Conservation (phyloP, 306 rosid species). For the Fragaria nilgerrensis region DNA sequence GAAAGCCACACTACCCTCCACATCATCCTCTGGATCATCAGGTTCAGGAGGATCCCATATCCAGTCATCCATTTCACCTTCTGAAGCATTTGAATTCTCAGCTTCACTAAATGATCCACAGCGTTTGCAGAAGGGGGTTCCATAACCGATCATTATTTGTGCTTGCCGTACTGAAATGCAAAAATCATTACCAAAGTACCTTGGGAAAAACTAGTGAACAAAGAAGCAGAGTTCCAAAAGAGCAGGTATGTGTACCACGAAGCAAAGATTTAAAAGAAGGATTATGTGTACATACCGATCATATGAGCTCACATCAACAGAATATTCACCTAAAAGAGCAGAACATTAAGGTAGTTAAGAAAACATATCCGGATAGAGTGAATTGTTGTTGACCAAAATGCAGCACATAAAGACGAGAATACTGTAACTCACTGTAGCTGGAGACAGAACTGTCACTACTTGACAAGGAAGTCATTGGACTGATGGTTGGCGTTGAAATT, state of each 20-base stretch:
- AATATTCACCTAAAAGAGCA: constrained; percentile 71
- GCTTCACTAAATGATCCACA: constrained; percentile 27
- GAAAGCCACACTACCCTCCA: constrained; percentile 64
- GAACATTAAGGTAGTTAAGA: constrained; percentile 25
- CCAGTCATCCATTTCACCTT: constrained; percentile 47
- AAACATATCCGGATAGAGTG: constrained; percentile 10
- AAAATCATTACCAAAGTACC: constrained; percentile 26
- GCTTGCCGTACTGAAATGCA: constrained; percentile 4
- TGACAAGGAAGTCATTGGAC: constrained; percentile 59
- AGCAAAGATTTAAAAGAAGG: constrained; percentile 6
- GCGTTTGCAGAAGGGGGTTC: constrained; percentile 29
- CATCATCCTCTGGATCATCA: constrained; percentile 68
- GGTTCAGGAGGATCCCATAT: constrained; percentile 92
- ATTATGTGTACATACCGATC: constrained; percentile 45
- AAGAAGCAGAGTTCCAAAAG: constrained; percentile 4
- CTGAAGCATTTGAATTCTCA: constrained; percentile 40
- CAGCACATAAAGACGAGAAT: constrained; percentile 10
- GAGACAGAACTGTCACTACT: constrained; percentile 74
- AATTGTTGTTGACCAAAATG: constrained; percentile 12
- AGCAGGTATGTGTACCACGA: constrained; percentile 6
- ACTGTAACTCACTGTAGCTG: constrained; percentile 52
- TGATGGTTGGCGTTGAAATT: constrained; percentile 45
- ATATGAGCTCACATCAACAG: constrained; percentile 52
- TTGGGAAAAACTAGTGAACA: constrained; percentile 9
- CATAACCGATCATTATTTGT: constrained; percentile 26